Percentiles rank a stretch among this genome's conserved stretches.
Conservation (phyloP, 176 grass and related monocot species). For the Eragrostis nindensis region DNA sequence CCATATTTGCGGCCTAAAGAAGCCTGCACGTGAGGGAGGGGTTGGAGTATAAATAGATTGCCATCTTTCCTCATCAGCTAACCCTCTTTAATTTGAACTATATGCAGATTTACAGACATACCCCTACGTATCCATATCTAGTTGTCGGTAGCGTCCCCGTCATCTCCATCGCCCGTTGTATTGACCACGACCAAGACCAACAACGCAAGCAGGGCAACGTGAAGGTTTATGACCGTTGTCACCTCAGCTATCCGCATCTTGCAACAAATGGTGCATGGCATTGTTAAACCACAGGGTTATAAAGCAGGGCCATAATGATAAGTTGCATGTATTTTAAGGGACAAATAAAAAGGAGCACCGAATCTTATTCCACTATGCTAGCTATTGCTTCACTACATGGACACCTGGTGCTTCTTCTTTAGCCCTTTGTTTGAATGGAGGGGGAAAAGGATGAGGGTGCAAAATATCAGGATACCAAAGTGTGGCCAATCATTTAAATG, state of each 20-base stretch:
- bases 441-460: neutral
- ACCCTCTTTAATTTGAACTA: too few relatives aligned
- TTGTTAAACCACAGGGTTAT: conserved; percentile 5
- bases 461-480: conserved; percentile 6
- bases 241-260: neutral
- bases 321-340: conserved; percentile 3
- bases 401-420: conserved; percentile 42
- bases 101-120: too few relatives aligned
- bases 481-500: neutral
- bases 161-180: too few relatives aligned
- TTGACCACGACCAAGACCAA: neutral
- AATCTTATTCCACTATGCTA: conserved; percentile 41
- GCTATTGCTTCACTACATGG: conserved; percentile 37
- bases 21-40: too few relatives aligned
- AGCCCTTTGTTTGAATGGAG: conserved; percentile 19
- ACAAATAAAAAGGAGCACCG: conserved; percentile 34
- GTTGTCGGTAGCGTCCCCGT: too few relatives aligned
- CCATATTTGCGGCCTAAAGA: too few relatives aligned
- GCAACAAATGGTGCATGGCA: neutral
- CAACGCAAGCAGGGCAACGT: neutral
- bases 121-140: too few relatives aligned
- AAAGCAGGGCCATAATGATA: conserved; percentile 12
- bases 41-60: too few relatives aligned
- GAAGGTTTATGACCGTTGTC: neutral
- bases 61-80: too few relatives aligned